Percentiles rank a stretch among this genome's conserved stretches.
Evolutionary conservation across 2,329 filamentous ascomycete species (phyloP).

Genomic region (Pyricularia grisea): DNA sequence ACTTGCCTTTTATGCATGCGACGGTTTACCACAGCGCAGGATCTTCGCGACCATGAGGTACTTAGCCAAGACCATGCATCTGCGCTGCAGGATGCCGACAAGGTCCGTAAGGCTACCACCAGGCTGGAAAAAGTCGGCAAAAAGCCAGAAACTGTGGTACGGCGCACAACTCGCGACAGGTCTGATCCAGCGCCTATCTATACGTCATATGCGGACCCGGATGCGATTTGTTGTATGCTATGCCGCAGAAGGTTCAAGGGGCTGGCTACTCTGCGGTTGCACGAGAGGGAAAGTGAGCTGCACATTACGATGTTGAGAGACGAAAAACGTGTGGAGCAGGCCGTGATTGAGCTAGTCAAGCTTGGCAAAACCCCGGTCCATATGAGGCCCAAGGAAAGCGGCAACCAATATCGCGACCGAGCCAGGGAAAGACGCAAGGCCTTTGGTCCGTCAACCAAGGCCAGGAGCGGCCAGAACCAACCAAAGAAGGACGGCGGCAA

Average conservation of each 20-base stretch:
- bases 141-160: neutral
- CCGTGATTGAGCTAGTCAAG: conserved; percentile 18
- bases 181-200: conserved; percentile 30
- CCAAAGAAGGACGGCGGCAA: conserved; percentile 17
- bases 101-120: neutral
- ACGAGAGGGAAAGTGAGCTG: conserved; percentile 34
- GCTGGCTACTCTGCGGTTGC: conserved; percentile 28
- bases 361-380: conserved; percentile 21
- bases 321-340: conserved; percentile 16
- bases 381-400: conserved; percentile 10
- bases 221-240: conserved; percentile 28
- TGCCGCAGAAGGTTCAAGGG: conserved; percentile 31
- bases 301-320: conserved; percentile 22
- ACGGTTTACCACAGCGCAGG: conserved; percentile 40
- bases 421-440: conserved; percentile 57
- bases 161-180: conserved; percentile 16
- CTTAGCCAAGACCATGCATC: conserved; percentile 14
- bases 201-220: conserved; percentile 46
- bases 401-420: conserved; percentile 51
- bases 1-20: conserved; percentile 46
- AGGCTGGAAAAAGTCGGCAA: neutral
- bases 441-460: conserved; percentile 51
- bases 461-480: conserved; percentile 16
- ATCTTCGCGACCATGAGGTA: conserved; percentile 16
- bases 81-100: conserved; percentile 9